Percentiles rank a stretch among this genome's conserved stretches.
phyloP scores from a whole-genome alignment of 495 filamentous ascomycete species.

The Cercophora samala region DNA sequence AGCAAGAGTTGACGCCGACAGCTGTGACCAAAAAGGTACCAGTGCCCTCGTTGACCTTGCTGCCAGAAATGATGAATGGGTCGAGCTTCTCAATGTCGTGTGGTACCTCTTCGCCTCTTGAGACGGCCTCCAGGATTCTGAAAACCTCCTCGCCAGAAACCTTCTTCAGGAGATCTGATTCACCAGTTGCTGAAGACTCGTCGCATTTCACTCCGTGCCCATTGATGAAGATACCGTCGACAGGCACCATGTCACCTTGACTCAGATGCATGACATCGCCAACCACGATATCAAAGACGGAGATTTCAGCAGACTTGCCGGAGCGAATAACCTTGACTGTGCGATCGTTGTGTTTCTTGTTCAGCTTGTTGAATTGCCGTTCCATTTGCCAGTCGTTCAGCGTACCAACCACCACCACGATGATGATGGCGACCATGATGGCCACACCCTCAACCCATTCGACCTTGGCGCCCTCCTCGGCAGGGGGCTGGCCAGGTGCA shows the following conservation, averaged over 20 bases:
- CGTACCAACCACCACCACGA: constrained; percentile 71
- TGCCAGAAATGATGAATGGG: constrained; percentile 90
- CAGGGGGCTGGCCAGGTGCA: background rate
- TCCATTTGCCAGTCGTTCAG: constrained; percentile 80
- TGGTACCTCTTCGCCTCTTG: constrained; percentile 35
- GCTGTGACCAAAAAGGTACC: constrained; percentile 85
- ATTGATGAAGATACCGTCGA: constrained; percentile 68
- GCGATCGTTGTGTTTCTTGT: constrained; percentile 75
- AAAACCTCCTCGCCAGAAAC: constrained; percentile 71
- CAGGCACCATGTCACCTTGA: constrained; percentile 70
- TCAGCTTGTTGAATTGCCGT: constrained; percentile 75
- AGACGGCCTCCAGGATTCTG: constrained; percentile 62
- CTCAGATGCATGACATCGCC: constrained; percentile 72
- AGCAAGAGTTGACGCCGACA: constrained; percentile 78
- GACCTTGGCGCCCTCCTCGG: constrained; percentile 47
- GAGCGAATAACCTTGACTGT: constrained; percentile 76
- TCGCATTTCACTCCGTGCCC: constrained; percentile 77
- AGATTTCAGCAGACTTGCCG: constrained; percentile 67
- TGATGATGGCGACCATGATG: constrained; percentile 71
- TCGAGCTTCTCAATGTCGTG: constrained; percentile 75
- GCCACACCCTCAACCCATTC: constrained; percentile 82
- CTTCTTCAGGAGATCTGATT: constrained; percentile 79
- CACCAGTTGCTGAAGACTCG: constrained; percentile 79
- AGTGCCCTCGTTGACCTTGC: constrained; percentile 87
- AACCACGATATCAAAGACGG: constrained; percentile 67